Conservation (phyloP, 495 filamentous ascomycete species). For the Copromyces sp. region DNA sequence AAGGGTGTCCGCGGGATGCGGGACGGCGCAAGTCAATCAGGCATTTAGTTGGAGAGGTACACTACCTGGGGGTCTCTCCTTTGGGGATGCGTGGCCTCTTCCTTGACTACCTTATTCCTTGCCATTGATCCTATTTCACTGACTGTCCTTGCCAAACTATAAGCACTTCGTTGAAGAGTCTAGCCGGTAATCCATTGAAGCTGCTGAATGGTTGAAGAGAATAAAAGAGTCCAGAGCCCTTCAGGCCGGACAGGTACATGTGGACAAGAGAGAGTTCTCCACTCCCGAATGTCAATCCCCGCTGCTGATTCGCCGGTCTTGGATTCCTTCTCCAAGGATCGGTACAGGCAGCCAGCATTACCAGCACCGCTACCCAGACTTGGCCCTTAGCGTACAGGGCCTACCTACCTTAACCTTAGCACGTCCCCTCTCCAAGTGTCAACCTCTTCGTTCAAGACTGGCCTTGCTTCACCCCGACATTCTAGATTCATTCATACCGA, state of each 20-base stretch:
- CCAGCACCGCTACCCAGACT: neutral
- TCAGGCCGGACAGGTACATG: neutral
- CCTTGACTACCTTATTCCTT: neutral
- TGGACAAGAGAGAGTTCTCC: neutral
- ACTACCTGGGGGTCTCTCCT: neutral
- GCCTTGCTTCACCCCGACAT: neutral
- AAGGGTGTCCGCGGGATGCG: neutral
- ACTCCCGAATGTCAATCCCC: neutral
- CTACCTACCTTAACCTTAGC: neutral
- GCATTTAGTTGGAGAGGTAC: too few species aligned
- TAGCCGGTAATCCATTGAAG: neutral
- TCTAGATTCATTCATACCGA: neutral
- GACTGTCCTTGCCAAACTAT: neutral
- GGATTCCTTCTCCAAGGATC: neutral
- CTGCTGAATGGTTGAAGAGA: neutral
- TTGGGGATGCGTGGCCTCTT: neutral
- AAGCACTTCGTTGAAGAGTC: neutral
- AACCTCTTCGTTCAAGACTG: neutral
- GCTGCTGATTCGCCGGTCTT: neutral
- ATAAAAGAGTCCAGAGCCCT: neutral
- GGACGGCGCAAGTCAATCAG: neutral
- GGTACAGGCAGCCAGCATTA: neutral
- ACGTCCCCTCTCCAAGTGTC: neutral
- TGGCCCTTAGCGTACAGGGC: neutral
- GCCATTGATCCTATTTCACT: neutral